phyloP scores from a whole-genome alignment of 2,329 filamentous ascomycete genomes.

The Sporothrix variecibatus region DNA sequence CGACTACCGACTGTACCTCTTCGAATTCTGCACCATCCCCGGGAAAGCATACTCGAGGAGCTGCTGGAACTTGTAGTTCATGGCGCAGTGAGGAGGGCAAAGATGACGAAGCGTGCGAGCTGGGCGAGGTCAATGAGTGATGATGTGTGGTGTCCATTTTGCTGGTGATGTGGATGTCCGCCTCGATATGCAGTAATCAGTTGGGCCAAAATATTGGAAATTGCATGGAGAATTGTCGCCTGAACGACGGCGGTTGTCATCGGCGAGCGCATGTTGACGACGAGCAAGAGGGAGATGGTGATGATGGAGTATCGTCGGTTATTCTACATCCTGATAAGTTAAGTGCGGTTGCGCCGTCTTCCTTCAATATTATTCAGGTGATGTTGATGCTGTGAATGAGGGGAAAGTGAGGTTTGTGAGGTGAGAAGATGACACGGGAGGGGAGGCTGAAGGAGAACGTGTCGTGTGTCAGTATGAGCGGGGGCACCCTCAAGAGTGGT shows the following conservation, averaged over 20 bases:
- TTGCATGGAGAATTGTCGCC: slow-evolving; percentile 52
- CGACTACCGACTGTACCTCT: too few species aligned
- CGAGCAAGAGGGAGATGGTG: background rate
- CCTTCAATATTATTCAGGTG: too few species aligned
- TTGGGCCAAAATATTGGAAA: slow-evolving; percentile 59
- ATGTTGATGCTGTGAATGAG: too few species aligned
- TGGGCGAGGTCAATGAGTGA: slow-evolving; percentile 48
- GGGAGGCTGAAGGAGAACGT: background rate
- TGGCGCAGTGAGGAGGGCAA: slow-evolving; percentile 55
- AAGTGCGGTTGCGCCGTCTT: too few species aligned
- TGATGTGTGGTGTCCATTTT: background rate
- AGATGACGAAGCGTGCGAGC: slow-evolving; percentile 56
- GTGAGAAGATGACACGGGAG: background rate
- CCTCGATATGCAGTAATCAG: slow-evolving; percentile 49
- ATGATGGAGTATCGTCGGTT: background rate
- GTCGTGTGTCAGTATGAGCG: background rate
- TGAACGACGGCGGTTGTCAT: slow-evolving; percentile 57
- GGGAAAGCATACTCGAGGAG: slow-evolving; percentile 56
- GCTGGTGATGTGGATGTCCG: slow-evolving; percentile 36
- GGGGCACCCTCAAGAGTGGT: background rate
- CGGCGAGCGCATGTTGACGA: slow-evolving; percentile 46
- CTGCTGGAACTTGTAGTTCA: slow-evolving; percentile 61
- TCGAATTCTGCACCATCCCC: slow-evolving; percentile 29
- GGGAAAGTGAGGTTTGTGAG: background rate
- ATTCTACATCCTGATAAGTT: too few species aligned